Percentiles rank a stretch among this genome's conserved stretches.
These are phyloP conservation scores for Fusarium begoniae DNA, from an alignment of 2,329 filamentous ascomycete species.

Conservation along the genomic window DNA sequence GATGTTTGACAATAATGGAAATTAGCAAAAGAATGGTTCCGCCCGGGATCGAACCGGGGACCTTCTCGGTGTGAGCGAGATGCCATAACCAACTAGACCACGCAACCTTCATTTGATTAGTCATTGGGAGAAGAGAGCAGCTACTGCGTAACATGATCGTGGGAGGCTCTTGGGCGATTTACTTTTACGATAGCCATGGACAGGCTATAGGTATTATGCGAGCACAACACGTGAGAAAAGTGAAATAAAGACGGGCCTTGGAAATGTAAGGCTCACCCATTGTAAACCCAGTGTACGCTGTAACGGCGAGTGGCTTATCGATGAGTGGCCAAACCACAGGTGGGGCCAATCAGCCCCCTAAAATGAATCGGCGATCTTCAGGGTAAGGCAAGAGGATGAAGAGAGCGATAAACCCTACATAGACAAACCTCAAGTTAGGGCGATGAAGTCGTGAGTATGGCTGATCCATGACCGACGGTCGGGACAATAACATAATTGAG, in stretches of 20 bases:
- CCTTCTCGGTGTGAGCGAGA: slow-evolving; percentile 31
- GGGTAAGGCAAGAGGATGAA: background rate
- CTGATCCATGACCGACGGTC: rapidly evolving
- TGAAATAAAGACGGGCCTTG: no score
- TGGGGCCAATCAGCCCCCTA: no score
- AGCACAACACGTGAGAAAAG: no score
- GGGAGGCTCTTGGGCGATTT: rapidly evolving
- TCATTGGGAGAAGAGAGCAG: rapidly evolving
- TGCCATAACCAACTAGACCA: slow-evolving; percentile 32
- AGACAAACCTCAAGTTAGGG: background rate
- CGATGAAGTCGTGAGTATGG: no score
- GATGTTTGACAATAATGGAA: rapidly evolving
- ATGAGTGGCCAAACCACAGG: no score
- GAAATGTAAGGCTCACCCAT: no score
- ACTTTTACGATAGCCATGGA: rapidly evolving
- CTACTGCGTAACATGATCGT: background rate
- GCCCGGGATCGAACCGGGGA: slow-evolving; percentile 29
- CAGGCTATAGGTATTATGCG: rapidly evolving
- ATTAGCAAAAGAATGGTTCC: slow-evolving; percentile 3
- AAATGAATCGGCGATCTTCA: background rate
- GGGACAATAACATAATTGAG: rapidly evolving
- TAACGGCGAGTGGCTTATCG: background rate
- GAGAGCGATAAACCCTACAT: rapidly evolving
- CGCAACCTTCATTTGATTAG: background rate
- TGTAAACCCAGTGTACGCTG: background rate